phyloP scores from a whole-genome alignment of 2,329 filamentous ascomycete genomes.

The Fusarium avenaceum region DNA sequence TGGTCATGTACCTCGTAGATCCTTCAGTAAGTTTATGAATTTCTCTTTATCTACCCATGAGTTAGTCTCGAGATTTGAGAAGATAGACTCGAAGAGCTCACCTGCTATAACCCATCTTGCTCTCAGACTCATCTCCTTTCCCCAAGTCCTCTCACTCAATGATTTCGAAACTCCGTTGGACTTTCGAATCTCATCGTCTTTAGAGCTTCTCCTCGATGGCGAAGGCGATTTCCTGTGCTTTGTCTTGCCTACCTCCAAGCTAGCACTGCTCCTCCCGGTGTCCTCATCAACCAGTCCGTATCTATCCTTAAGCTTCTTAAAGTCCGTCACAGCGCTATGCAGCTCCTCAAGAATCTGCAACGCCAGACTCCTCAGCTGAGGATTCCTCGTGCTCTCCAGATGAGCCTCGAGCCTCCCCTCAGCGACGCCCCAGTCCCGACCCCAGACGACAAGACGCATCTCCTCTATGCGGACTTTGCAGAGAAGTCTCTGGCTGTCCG shows the following conservation, averaged over 20 bases:
- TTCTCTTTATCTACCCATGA: conserved; percentile 58
- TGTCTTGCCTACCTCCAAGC: conserved; percentile 25
- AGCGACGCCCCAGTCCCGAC: conserved; percentile 62
- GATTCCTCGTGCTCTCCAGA: conserved; percentile 55
- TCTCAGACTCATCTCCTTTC: conserved; percentile 53
- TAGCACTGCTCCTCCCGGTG: background rate
- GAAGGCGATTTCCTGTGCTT: conserved; percentile 38
- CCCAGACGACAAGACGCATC: conserved; percentile 63
- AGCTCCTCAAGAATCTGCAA: conserved; percentile 60
- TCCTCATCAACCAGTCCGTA: conserved; percentile 58
- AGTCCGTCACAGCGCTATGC: conserved; percentile 61
- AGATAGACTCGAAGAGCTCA: conserved; percentile 33
- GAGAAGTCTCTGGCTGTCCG: conserved; percentile 59
- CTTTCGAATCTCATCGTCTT: conserved; percentile 43
- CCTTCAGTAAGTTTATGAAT: conserved; percentile 56
- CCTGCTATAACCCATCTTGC: conserved; percentile 61
- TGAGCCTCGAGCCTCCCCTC: conserved; percentile 61
- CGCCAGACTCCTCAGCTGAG: conserved; percentile 57
- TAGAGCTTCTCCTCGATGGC: conserved; percentile 44
- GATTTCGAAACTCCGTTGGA: conserved; percentile 36
- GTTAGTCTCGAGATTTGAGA: conserved; percentile 4
- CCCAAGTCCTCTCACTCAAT: conserved; percentile 51
- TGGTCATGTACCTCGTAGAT: conserved; percentile 55
- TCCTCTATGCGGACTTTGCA: conserved; percentile 66
- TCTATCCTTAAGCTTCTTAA: conserved; percentile 57